Conservation (phyloP, 495 filamentous ascomycete genomes). For the Podospora sp. region DNA sequence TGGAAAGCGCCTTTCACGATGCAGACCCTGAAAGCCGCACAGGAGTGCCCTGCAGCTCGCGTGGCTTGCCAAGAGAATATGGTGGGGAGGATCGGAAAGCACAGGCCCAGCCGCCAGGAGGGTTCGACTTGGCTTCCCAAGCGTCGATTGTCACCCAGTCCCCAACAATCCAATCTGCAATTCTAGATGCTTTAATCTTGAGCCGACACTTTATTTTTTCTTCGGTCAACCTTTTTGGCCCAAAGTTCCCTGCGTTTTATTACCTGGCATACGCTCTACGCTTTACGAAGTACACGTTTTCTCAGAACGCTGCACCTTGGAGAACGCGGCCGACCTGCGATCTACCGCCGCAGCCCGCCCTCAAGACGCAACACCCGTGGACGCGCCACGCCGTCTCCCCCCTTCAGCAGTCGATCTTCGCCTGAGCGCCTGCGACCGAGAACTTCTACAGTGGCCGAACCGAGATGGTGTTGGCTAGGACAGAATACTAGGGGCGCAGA, state of each 20-base stretch:
- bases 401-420: not conserved
- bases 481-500: constrained; percentile 9
- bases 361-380: not conserved
- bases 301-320: not conserved
- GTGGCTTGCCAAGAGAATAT: not conserved
- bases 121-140: not conserved
- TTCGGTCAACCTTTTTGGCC: not conserved
- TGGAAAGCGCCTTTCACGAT: not conserved
- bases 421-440: not conserved
- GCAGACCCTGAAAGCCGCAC: no score
- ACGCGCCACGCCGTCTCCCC: not conserved
- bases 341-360: no score
- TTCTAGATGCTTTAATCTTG: not conserved
- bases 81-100: not conserved
- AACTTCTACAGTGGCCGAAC: not conserved
- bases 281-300: not conserved
- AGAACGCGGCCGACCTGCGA: no score
- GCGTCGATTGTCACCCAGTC: not conserved
- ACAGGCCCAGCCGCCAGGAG: not conserved
- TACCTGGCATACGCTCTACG: not conserved
- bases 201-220: not conserved
- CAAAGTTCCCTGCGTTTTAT: not conserved
- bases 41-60: not conserved
- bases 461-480: constrained; percentile 9
- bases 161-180: not conserved